Evolutionary conservation across 805 yeast genomes (phyloP), one percentile per base, ranked within the genome.

Genomic region (Ogataea angusta): DNA sequence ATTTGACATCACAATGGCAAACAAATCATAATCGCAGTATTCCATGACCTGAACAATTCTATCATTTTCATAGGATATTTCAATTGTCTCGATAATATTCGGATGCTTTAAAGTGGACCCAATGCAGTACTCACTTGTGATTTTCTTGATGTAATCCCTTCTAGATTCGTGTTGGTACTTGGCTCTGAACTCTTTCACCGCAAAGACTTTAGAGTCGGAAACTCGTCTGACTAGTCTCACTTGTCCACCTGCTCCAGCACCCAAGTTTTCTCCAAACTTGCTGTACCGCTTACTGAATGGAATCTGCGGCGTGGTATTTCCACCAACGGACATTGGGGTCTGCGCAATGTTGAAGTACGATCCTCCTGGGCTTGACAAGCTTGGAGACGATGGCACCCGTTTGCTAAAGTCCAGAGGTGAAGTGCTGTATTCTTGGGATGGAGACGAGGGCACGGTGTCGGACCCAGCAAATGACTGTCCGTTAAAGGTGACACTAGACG

Each of bases 231-330:
- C 82, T 35, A 89, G 69, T 54, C 80, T 79, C 24, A 90, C 97
- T 12, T 83, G 75, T 4, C 97, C 97, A 36, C 97, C 97, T 2
- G 96, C 96, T 39, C 97, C 97, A 15, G 93, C 93, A 40, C 96
- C 97, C 34, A 90, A 70, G 43, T 78, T 85, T 47, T 88, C 91
- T 38, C 95, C 95, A 40, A 84, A 80, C 59, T 82, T 85, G 37
- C 83, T 77, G 61, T 88, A 89, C 51, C 89, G 69, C 56, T 83
- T 87, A 29, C 84, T 77, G 50, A 82, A 81, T 1, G 90, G 89
- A 43, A 72, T 66, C 57, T 57, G 63, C 38, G 73, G 72, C 13
- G 64, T 66, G 19, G 69, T 59, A 46, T 64, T 64, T 39, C 68
- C 68, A 23, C 68, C 68, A 36, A 62, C 47, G 2, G 68, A 62